Conservation (phyloP, 192 early-diverging fungal genomes). For the Neocallimastix lanati region DNA sequence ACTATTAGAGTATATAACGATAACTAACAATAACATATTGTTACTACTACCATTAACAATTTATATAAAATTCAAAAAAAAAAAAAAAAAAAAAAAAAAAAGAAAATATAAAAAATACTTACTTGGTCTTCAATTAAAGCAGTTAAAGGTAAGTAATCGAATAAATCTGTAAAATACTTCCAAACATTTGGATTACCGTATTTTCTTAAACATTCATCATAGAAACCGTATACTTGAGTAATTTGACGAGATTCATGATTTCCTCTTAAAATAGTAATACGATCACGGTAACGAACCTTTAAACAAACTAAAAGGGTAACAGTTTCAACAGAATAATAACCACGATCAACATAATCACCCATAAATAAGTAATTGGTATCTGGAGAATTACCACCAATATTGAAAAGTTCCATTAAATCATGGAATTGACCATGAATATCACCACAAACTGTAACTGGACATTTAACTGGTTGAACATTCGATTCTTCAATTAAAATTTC, state of each 20-base stretch:
- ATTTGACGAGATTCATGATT: too few relatives aligned
- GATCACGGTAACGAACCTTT: constrained; percentile 79
- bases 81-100: too few relatives aligned
- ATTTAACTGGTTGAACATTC: constrained; percentile 93
- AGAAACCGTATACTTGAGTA: constrained; percentile 99
- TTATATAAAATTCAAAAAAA: too few relatives aligned
- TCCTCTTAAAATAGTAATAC: constrained; percentile 88
- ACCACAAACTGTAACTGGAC: constrained; percentile 97
- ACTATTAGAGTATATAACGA: too few relatives aligned
- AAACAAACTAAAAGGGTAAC: constrained; percentile 86
- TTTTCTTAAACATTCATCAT: constrained; percentile 96
- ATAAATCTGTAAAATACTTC: constrained; percentile 93
- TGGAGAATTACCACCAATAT: constrained; percentile 88
- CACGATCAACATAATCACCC: constrained; percentile 99
- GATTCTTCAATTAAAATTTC: constrained; percentile 90
- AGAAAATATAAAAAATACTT: not conserved
- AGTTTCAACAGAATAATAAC: constrained; percentile 96
- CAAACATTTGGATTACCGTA: constrained; percentile 97
- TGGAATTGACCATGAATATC: constrained; percentile 99
- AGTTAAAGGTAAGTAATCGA: constrained; percentile 90
- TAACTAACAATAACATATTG: too few relatives aligned
- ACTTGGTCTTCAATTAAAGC: constrained; percentile 89
- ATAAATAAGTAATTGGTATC: constrained; percentile 98
- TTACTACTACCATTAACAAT: too few relatives aligned
- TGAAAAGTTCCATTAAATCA: constrained; percentile 91